Conservation (phyloP, 768 basidiomycete species). For the Hygrophorus pudorinus region DNA sequence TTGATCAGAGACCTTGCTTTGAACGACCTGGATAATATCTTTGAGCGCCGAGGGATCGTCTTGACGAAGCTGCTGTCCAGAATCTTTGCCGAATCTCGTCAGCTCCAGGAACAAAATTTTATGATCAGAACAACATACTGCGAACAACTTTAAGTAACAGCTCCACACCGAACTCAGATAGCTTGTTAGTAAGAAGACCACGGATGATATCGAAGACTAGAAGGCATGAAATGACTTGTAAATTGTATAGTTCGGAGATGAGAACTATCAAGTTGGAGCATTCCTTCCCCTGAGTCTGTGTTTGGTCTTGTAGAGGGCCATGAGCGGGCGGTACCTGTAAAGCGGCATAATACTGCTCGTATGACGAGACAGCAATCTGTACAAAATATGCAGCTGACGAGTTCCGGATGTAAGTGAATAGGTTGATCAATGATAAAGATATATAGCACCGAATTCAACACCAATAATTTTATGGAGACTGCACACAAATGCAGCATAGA, state of each 20-base stretch:
- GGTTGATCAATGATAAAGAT: background rate
- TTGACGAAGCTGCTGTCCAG: slow-evolving; percentile 82
- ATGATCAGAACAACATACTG: slow-evolving; percentile 37
- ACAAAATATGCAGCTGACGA: slow-evolving; percentile 70
- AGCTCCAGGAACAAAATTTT: background rate
- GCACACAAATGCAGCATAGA: slow-evolving; percentile 80
- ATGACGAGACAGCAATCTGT: slow-evolving; percentile 58
- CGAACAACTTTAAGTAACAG: slow-evolving; percentile 76
- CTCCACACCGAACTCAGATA: slow-evolving; percentile 80
- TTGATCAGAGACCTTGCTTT: slow-evolving; percentile 51
- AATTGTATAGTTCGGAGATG: slow-evolving; percentile 90
- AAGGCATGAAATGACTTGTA: slow-evolving; percentile 82
- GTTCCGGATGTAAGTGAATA: background rate
- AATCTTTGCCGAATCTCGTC: slow-evolving; percentile 42
- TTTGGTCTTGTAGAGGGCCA: slow-evolving; percentile 12
- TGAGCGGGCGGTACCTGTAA: slow-evolving; percentile 4
- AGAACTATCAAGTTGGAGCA: slow-evolving; percentile 81
- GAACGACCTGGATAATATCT: slow-evolving; percentile 81
- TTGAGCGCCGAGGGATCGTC: slow-evolving; percentile 91
- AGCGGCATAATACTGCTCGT: slow-evolving; percentile 45
- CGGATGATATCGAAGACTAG: slow-evolving; percentile 90
- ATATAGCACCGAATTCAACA: slow-evolving; percentile 74
- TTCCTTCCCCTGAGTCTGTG: slow-evolving; percentile 63
- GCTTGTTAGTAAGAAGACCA: slow-evolving; percentile 48
- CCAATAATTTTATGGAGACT: slow-evolving; percentile 75